phyloP scores from a whole-genome alignment of 2,329 filamentous ascomycete genomes.

The Alternaria sp. region DNA sequence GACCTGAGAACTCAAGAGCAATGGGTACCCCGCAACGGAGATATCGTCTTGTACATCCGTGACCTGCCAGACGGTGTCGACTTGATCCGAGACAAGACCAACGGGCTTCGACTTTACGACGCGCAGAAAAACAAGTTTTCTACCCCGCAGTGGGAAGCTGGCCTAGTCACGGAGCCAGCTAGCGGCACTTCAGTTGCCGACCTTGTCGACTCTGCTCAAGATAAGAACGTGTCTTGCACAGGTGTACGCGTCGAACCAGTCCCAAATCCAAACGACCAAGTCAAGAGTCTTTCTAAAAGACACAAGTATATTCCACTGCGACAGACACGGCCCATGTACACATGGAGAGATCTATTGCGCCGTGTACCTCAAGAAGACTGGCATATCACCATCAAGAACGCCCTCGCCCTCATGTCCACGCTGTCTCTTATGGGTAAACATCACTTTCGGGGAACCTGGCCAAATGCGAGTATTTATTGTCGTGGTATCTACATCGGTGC shows the following conservation, averaged over 20 bases:
- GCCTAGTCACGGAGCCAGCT: conserved; percentile 63
- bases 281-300: conserved; percentile 63
- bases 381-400: conserved; percentile 64
- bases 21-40: conserved; percentile 64
- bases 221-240: conserved; percentile 58
- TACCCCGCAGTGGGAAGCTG: conserved; percentile 64
- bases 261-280: conserved; percentile 58
- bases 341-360: conserved; percentile 62
- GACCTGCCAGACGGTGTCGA: conserved; percentile 39
- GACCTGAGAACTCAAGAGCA: conserved; percentile 56
- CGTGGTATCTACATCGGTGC: conserved; percentile 65
- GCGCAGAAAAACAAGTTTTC: conserved; percentile 35
- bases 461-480: conserved; percentile 61
- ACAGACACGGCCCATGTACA: conserved; percentile 63
- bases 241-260: conserved; percentile 67
- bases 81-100: conserved; percentile 40
- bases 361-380: conserved; percentile 53
- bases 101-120: conserved; percentile 39
- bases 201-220: conserved; percentile 53
- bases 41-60: conserved; percentile 64
- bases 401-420: conserved; percentile 62
- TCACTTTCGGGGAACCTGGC: conserved; percentile 64
- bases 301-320: conserved; percentile 64
- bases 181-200: conserved; percentile 57
- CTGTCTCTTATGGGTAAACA: conserved; percentile 63